Conservation (phyloP, 441 rosid genomes). For the Capsella rubella region DNA sequence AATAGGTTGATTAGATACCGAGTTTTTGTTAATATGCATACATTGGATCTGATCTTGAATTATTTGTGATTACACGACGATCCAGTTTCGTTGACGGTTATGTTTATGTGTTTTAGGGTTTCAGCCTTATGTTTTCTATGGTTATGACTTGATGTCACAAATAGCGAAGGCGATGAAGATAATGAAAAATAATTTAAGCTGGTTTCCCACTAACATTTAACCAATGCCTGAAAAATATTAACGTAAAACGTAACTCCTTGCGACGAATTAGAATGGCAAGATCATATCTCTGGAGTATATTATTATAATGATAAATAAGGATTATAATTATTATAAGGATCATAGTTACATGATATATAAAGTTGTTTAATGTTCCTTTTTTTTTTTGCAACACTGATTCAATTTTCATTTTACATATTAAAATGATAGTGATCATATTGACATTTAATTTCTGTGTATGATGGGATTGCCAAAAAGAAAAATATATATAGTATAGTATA, state of each 20-base stretch:
- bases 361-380: not conserved
- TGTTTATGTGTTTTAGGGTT: no score
- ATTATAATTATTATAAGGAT: no score
- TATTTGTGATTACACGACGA: not conserved
- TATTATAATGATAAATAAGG: not conserved
- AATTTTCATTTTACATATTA: not conserved
- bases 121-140: no score
- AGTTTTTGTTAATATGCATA: not conserved
- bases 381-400: not conserved
- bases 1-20: not conserved
- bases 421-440: conserved; percentile 8
- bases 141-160: no score
- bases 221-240: no score
- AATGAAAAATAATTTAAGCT: no score
- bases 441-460: not conserved
- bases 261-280: not conserved
- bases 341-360: not conserved
- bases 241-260: not conserved
- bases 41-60: not conserved
- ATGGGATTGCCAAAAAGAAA: not conserved
- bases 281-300: not conserved
- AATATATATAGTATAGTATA: no score
- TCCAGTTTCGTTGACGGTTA: no score
- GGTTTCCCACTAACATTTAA: no score
- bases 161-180: no score